phyloP scores from a whole-genome alignment of 495 filamentous ascomycete species.

The Annulohypoxylon stygium region DNA sequence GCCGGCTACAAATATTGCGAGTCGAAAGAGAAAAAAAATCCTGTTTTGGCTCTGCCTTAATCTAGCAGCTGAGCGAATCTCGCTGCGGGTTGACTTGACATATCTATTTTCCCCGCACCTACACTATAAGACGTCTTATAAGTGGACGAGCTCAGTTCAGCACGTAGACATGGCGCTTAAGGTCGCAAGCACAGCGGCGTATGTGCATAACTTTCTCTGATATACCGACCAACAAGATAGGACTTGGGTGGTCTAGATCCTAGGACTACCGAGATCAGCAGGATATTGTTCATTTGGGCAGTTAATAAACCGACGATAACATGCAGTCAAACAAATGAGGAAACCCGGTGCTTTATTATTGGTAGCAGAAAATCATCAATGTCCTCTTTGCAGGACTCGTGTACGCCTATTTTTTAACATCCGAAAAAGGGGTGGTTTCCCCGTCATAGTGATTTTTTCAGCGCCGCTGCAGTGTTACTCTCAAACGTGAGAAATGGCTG shows the following conservation, averaged over 20 bases:
- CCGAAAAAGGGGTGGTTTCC: constrained; percentile 19
- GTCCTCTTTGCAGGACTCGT: constrained; percentile 29
- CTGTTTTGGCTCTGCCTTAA: constrained; percentile 32
- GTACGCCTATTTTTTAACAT: constrained; percentile 20
- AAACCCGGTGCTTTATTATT: constrained; percentile 34
- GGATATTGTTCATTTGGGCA: constrained; percentile 8
- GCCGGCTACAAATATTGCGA: constrained; percentile 21
- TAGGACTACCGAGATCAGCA: background rate
- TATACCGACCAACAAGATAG: background rate
- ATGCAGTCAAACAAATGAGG: constrained; percentile 7
- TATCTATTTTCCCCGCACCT: constrained; percentile 40
- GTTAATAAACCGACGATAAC: constrained; percentile 19
- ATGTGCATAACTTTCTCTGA: constrained; percentile 5
- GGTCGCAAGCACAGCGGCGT: constrained; percentile 23
- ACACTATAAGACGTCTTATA: constrained; percentile 16
- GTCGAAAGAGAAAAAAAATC: constrained; percentile 32
- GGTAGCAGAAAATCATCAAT: constrained; percentile 30
- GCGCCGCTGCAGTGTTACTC: constrained; percentile 43
- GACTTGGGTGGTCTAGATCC: constrained; percentile 6
- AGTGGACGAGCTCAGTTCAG: constrained; percentile 18
- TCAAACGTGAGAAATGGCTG: constrained; percentile 35
- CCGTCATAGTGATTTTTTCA: constrained; percentile 26
- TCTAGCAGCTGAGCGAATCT: constrained; percentile 40
- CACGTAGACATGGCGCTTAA: constrained; percentile 3
- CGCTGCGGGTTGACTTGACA: constrained; percentile 25